Evolutionary conservation across 192 early-diverging fungal genomes (phyloP), one percentile per base, ranked within the genome.

Genomic region (Coemansia sp.): DNA sequence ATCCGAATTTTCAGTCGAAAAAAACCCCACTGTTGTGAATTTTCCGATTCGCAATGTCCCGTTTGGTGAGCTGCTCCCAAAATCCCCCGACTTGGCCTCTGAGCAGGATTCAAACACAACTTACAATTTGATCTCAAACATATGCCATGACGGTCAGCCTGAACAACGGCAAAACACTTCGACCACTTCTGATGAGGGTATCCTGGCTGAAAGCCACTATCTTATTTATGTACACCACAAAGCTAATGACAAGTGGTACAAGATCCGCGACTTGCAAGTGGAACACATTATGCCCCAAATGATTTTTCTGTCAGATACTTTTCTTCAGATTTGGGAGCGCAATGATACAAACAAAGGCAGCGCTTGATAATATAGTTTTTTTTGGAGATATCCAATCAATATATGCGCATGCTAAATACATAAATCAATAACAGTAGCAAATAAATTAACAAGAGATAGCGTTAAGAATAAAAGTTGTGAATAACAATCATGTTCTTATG

Each of bases 11-110:
- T 76, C 85, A 1, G 70, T 75, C 20, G 97, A 99, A 70, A 96
- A 96, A 78, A 99, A 99, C 71, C 93, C 93, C 0, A 99, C 97
- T 0, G 96, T 99, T 66, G 94, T 99, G 4, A 96, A 94, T 62
- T 99, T 93, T 60, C 92, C 95, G 2, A 90, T 96, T 48, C 91
- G 89, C 56, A 90, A 90, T 60, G 69, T 96, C 6, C 89, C 93
- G 58, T 89, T 99, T 89, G 68, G 87, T 11, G 88, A 92, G 28
- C n/a, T 86, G 75, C 77, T 85, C 52, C 74, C 88, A 54, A 74
- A 85, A 2, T 64, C 71, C 1, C 67, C 77, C 20, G 69, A 82
- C 66, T 56, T 38, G 18, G 36, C 84, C 6, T 63, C 68, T 20
- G 73, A 83, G n/a, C 78, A 85, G 11, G 29, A 36, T 0, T 42